Evolutionary conservation across 345 rosid species (phyloP).

Genomic region (Brassica nigra): DNA sequence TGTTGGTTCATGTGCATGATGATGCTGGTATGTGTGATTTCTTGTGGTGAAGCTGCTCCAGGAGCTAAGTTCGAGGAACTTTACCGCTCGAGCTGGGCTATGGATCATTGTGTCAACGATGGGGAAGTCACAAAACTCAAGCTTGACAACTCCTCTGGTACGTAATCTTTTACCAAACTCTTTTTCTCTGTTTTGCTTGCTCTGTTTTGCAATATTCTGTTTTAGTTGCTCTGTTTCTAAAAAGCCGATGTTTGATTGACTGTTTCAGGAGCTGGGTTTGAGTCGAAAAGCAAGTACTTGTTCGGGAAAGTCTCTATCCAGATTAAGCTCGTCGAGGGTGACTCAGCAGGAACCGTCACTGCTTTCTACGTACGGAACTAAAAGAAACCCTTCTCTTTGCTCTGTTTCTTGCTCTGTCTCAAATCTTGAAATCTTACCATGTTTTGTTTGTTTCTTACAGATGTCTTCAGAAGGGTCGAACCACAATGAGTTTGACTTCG

Average conservation of each 20-base stretch:
- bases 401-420: slow-evolving; percentile 9
- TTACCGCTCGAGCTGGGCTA: slow-evolving; percentile 84
- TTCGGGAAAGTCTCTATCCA: slow-evolving; percentile 87
- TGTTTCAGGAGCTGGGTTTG: slow-evolving; percentile 87
- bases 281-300: slow-evolving; percentile 83
- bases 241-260: background rate
- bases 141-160: slow-evolving; percentile 93
- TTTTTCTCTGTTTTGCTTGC: background rate
- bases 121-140: slow-evolving; percentile 86
- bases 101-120: slow-evolving; percentile 69
- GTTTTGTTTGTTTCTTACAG: slow-evolving; percentile 40
- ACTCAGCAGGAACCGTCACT: slow-evolving; percentile 99
- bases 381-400: background rate
- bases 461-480: slow-evolving; percentile 95
- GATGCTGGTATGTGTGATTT: slow-evolving; percentile 39
- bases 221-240: background rate
- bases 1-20: slow-evolving; percentile 44
- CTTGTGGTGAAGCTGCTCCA: slow-evolving; percentile 32
- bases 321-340: slow-evolving; percentile 97
- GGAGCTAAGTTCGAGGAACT: slow-evolving; percentile 75
- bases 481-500: slow-evolving; percentile 95
- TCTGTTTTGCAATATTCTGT: slow-evolving; percentile 9
- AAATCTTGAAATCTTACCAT: background rate
- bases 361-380: slow-evolving; percentile 82
- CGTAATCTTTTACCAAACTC: background rate